These are phyloP conservation scores for Xylariales sp. DNA, from an alignment of 2,329 filamentous ascomycete genomes.

Conservation along the genomic window DNA sequence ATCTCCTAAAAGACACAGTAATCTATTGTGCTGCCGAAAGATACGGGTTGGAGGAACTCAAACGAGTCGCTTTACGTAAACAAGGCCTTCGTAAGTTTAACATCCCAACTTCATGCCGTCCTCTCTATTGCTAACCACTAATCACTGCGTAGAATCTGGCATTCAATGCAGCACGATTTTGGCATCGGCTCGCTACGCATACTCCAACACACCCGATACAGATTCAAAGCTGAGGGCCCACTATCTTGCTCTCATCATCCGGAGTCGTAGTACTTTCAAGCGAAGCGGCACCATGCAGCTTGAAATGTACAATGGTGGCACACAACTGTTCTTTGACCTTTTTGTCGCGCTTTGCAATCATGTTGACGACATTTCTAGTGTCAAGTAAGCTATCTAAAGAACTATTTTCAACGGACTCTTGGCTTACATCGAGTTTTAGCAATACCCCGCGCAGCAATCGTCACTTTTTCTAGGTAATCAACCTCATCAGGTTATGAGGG, in stretches of 20 bases:
- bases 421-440: conserved; percentile 20
- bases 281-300: conserved; percentile 92
- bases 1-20: conserved; percentile 81
- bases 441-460: conserved; percentile 45
- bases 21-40: conserved; percentile 86
- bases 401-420: not conserved
- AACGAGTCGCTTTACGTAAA: conserved; percentile 80
- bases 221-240: conserved; percentile 90
- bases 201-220: conserved; percentile 80
- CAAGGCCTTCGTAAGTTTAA: conserved; percentile 71
- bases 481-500: conserved; percentile 1
- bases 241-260: conserved; percentile 88
- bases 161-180: conserved; percentile 84
- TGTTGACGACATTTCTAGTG: conserved; percentile 64
- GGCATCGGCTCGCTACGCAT: conserved; percentile 82
- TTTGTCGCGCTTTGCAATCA: conserved; percentile 93
- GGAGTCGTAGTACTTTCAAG: conserved; percentile 84
- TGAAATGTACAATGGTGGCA: conserved; percentile 86
- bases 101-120: not conserved
- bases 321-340: conserved; percentile 82
- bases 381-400: conserved; percentile 40
- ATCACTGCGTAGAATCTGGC: conserved; percentile 53
- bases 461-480: conserved; percentile 21
- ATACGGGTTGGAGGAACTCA: conserved; percentile 79
- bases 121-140: conserved; percentile 7